Evolutionary conservation across 495 filamentous ascomycete species (phyloP).

Genomic region (Penicillium bialowiezense): DNA sequence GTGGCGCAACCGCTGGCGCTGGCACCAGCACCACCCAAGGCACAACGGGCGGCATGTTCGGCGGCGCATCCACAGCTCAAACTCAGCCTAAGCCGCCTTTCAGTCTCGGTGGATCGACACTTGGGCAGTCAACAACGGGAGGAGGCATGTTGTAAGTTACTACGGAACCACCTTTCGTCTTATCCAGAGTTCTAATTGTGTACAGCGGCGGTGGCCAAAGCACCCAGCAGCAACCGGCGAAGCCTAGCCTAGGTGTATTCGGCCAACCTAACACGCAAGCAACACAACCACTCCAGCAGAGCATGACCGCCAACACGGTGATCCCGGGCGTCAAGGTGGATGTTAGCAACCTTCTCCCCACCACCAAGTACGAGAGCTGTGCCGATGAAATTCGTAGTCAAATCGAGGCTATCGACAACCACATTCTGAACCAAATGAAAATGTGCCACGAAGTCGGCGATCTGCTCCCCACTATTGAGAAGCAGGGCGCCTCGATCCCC

Average conservation of each 20-base stretch:
- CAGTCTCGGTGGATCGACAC: constrained; percentile 32
- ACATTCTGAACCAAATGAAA: constrained; percentile 68
- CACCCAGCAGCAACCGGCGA: constrained; percentile 33
- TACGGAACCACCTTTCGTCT: constrained; percentile 3
- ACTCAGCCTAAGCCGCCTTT: constrained; percentile 39
- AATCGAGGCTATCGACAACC: constrained; percentile 70
- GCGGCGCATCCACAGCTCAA: constrained; percentile 36
- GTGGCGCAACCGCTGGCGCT: constrained; percentile 33
- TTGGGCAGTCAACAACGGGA: background rate
- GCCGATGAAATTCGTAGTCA: constrained; percentile 75
- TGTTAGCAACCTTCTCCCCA: constrained; percentile 70
- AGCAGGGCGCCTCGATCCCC: constrained; percentile 62
- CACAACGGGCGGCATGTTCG: constrained; percentile 41
- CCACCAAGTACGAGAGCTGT: constrained; percentile 87
- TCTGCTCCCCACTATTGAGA: constrained; percentile 56
- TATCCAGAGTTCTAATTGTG: constrained; percentile 10
- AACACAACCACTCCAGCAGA: constrained; percentile 42
- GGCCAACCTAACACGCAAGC: constrained; percentile 28
- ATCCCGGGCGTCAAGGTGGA: constrained; percentile 73
- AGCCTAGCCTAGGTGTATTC: constrained; percentile 41
- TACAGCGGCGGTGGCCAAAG: constrained; percentile 24
- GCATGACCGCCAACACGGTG: constrained; percentile 38
- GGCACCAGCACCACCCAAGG: constrained; percentile 29
- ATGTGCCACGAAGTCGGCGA: constrained; percentile 44
- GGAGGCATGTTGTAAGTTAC: constrained; percentile 1